These are phyloP conservation scores for Fraxinus nigra DNA, from an alignment of 305 asterid genomes.

Conservation along the genomic window DNA sequence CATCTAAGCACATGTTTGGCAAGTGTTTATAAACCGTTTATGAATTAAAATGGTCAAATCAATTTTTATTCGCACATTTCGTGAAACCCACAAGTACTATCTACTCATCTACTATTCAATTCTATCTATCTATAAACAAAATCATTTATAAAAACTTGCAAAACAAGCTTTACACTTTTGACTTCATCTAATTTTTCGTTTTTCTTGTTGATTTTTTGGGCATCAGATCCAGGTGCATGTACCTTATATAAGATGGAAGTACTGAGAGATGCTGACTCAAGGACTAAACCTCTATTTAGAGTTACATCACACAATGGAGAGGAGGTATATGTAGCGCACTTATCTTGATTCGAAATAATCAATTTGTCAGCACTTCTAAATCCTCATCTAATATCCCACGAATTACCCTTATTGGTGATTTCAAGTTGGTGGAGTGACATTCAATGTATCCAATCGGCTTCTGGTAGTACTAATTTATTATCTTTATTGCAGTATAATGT, in stretches of 20 bases:
- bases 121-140: not conserved
- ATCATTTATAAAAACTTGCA: not conserved
- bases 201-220: slow-evolving; percentile 18
- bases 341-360: slow-evolving; percentile 8
- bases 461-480: slow-evolving; percentile 8
- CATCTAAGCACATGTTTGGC: not conserved
- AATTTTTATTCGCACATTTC: not conserved
- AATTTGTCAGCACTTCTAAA: not conserved
- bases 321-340: slow-evolving; percentile 56
- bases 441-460: not conserved
- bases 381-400: not conserved
- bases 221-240: slow-evolving; percentile 63
- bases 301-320: slow-evolving; percentile 77
- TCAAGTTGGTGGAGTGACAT: slow-evolving; percentile 17
- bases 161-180: not conserved
- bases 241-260: slow-evolving; percentile 81
- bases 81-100: not conserved
- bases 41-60: not conserved
- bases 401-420: not conserved
- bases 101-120: not conserved
- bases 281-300: slow-evolving; percentile 69
- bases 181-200: slow-evolving; percentile 11
- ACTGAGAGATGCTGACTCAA: slow-evolving; percentile 58
- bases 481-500: not conserved
- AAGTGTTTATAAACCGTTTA: not conserved